Evolutionary conservation across 805 yeast species (phyloP).

Genomic region (Lipomyces spencermartinsiae): DNA sequence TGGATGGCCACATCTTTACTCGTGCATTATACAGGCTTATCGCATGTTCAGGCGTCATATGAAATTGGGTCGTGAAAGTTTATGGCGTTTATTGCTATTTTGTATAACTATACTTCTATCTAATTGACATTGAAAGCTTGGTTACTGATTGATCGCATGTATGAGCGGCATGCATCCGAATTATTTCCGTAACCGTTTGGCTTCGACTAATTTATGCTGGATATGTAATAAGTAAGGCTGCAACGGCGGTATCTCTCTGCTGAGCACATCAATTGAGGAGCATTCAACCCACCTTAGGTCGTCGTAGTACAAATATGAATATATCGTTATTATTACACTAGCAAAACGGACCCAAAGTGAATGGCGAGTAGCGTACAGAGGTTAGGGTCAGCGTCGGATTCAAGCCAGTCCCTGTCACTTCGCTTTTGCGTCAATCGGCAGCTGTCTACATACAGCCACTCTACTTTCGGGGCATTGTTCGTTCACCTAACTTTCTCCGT

Average conservation of each 20-base stretch:
- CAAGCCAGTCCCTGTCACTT: not conserved
- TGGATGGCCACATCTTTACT: not conserved
- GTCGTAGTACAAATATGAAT: too few species aligned
- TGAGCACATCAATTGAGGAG: too few species aligned
- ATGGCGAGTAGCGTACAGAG: too few species aligned
- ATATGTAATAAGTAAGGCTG: too few species aligned
- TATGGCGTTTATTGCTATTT: not conserved
- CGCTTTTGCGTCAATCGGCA: not conserved
- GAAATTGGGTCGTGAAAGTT: not conserved
- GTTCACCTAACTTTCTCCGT: not conserved
- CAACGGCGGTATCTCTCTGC: too few species aligned
- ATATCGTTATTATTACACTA: too few species aligned
- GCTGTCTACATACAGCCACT: not conserved
- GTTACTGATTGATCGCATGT: not conserved
- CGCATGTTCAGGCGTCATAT: not conserved
- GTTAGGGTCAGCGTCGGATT: not conserved
- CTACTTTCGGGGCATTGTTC: not conserved
- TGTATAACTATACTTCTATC: not conserved
- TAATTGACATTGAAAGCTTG: not conserved
- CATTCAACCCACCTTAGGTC: too few species aligned
- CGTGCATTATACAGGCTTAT: not conserved
- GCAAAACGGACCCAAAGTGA: too few species aligned
- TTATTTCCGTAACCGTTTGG: too few species aligned
- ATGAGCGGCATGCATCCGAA: too few species aligned
- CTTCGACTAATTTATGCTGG: too few species aligned